A percentile compares a stretch with the other conserved stretches of the same genome.
Conservation (phyloP, 73 alveolate genomes). For the Symbiodinium pilosum region DNA sequence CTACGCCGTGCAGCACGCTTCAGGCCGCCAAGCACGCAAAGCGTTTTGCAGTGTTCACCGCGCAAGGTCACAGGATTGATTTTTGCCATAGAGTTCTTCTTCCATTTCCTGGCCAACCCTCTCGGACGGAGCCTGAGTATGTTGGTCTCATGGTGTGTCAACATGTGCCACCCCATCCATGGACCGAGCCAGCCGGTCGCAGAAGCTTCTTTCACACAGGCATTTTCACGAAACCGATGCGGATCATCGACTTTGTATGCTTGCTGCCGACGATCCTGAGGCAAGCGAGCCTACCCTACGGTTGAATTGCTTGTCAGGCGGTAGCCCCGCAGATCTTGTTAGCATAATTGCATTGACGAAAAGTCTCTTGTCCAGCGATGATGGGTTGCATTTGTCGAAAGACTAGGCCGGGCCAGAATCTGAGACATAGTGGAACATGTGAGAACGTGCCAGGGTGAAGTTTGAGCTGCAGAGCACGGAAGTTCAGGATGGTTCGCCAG, state of each 20-base stretch:
- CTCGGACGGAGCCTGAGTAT: not conserved
- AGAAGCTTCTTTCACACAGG: not conserved
- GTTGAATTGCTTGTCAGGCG: too few relatives aligned
- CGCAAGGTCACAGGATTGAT: constrained; percentile 56
- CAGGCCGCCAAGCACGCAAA: too few relatives aligned
- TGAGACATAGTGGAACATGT: too few relatives aligned
- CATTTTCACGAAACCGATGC: constrained; percentile 70
- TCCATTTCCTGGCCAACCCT: constrained; percentile 43
- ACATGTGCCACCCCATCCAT: not conserved
- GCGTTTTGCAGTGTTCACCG: too few relatives aligned
- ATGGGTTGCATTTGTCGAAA: not conserved
- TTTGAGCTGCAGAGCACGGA: not conserved
- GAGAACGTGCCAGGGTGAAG: not conserved
- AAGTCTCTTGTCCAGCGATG: not conserved
- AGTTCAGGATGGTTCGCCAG: not conserved
- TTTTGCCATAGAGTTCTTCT: constrained; percentile 51
- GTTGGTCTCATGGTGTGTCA: not conserved
- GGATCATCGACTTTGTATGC: constrained; percentile 66
- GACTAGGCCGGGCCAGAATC: not conserved
- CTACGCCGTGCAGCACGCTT: too few relatives aligned
- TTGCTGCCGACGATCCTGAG: constrained; percentile 41
- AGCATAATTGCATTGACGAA: not conserved
- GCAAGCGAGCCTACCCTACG: not conserved
- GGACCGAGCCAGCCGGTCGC: not conserved
- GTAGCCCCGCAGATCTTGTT: not conserved